Evolutionary conservation across 2,329 filamentous ascomycete species (phyloP).

Genomic region (Clarireedia homoeocarpa): DNA sequence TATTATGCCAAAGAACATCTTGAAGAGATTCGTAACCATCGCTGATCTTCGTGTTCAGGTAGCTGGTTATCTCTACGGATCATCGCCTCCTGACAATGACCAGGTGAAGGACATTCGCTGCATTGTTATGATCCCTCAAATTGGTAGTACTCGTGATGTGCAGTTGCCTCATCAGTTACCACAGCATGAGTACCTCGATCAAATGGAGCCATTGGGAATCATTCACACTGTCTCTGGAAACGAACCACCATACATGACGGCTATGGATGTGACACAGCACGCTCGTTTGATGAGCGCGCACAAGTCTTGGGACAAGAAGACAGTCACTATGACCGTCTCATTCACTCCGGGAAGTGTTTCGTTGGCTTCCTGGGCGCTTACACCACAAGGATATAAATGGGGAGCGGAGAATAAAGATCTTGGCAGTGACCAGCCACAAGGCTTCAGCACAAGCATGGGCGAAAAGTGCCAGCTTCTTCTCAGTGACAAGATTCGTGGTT

Average conservation of each 20-base stretch:
- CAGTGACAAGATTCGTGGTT: slow-evolving; percentile 88
- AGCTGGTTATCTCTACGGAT: slow-evolving; percentile 89
- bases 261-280: slow-evolving; percentile 89
- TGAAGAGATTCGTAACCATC: slow-evolving; percentile 97
- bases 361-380: slow-evolving; percentile 86
- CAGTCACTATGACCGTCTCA: slow-evolving; percentile 87
- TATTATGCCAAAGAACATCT: slow-evolving; percentile 97
- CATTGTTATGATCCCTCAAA: slow-evolving; percentile 96
- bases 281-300: slow-evolving; percentile 83
- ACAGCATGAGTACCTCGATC: slow-evolving; percentile 81
- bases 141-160: slow-evolving; percentile 85
- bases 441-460: slow-evolving; percentile 86
- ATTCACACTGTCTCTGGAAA: slow-evolving; percentile 95
- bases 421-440: slow-evolving; percentile 85
- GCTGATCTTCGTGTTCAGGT: slow-evolving; percentile 95
- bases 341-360: slow-evolving; percentile 97
- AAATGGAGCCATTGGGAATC: slow-evolving; percentile 82
- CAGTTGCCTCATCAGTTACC: slow-evolving; percentile 85
- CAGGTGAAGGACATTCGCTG: slow-evolving; percentile 95
- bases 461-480: slow-evolving; percentile 92
- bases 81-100: slow-evolving; percentile 86
- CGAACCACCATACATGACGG: slow-evolving; percentile 93
- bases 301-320: slow-evolving; percentile 73
- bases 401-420: slow-evolving; percentile 92
- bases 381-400: slow-evolving; percentile 91